A percentile compares a stretch with the other conserved stretches of the same genome.
These are phyloP conservation scores for Cenchrus purpureus DNA, from an alignment of 176 grass and related monocot genomes.

Conservation along the genomic window DNA sequence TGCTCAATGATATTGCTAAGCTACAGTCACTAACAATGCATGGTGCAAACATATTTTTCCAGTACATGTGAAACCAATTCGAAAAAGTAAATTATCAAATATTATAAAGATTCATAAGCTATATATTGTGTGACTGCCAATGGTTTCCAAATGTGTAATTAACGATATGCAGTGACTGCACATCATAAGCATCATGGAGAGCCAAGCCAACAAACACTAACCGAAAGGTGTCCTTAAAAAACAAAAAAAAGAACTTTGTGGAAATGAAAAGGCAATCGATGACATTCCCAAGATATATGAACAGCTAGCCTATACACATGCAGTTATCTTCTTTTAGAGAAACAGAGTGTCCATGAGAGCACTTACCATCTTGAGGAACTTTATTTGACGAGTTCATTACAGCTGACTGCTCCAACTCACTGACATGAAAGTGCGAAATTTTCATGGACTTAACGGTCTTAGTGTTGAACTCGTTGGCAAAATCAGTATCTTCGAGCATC, in stretches of 20 bases:
- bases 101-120: constrained; percentile 1
- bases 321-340: neutral
- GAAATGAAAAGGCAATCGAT: constrained; percentile 6
- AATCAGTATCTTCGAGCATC: constrained; percentile 42
- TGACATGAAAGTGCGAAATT: constrained; percentile 43
- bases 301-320: constrained; percentile 15
- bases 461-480: constrained; percentile 40
- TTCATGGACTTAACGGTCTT: constrained; percentile 47
- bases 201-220: constrained; percentile 13
- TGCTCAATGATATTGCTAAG: constrained; percentile 7
- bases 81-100: neutral
- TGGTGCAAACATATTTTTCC: neutral
- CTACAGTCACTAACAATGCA: constrained; percentile 14
- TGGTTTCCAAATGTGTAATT: neutral
- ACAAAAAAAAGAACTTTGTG: neutral
- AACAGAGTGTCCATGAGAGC: neutral
- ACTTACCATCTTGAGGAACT: constrained; percentile 58
- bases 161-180: neutral
- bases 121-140: neutral
- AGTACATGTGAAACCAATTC: neutral
- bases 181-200: constrained; percentile 12
- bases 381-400: constrained; percentile 43
- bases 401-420: constrained; percentile 41
- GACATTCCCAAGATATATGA: neutral
- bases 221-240: neutral